A percentile compares a stretch with the other conserved stretches of the same genome.
phyloP scores from a whole-genome alignment of 78 protist species.

The Dictyostelium purpureum region DNA sequence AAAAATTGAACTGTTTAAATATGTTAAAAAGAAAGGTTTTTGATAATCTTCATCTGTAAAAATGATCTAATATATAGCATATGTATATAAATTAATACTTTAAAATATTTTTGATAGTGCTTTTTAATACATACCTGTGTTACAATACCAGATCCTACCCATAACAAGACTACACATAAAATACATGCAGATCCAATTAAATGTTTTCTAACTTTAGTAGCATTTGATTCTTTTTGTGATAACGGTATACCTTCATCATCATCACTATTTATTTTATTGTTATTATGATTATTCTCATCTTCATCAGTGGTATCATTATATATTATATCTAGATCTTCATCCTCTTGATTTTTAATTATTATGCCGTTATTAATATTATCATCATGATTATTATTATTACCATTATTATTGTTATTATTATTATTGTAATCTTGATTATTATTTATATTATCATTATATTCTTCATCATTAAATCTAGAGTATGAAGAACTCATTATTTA shows the following conservation, averaged over 20 bases:
- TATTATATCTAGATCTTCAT: neutral
- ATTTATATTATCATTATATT: neutral
- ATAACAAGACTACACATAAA: conserved; percentile 45
- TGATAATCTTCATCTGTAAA: conserved; percentile 40
- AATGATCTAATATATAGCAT: conserved; percentile 8
- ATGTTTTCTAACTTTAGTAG: conserved; percentile 13
- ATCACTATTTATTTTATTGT: neutral
- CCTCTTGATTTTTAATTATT: neutral
- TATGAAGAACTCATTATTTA: no score
- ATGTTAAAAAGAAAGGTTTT: conserved; percentile 66
- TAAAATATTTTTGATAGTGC: neutral
- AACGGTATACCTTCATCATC: neutral
- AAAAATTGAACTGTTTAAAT: conserved; percentile 55
- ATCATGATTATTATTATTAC: neutral
- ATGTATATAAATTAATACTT: neutral
- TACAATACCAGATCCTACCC: conserved; percentile 39
- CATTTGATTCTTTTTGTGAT: neutral
- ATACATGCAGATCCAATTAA: conserved; percentile 47
- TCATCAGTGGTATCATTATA: neutral
- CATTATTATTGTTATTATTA: neutral
- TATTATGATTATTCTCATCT: neutral
- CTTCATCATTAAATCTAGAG: neutral
- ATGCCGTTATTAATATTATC: neutral
- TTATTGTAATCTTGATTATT: no score
- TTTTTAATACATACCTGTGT: conserved; percentile 18